Percentiles rank a stretch among this genome's conserved stretches.
These are phyloP conservation scores for Acanthamoeba castellanii DNA, from an alignment of 208 protist genomes.

Conservation along the genomic window DNA sequence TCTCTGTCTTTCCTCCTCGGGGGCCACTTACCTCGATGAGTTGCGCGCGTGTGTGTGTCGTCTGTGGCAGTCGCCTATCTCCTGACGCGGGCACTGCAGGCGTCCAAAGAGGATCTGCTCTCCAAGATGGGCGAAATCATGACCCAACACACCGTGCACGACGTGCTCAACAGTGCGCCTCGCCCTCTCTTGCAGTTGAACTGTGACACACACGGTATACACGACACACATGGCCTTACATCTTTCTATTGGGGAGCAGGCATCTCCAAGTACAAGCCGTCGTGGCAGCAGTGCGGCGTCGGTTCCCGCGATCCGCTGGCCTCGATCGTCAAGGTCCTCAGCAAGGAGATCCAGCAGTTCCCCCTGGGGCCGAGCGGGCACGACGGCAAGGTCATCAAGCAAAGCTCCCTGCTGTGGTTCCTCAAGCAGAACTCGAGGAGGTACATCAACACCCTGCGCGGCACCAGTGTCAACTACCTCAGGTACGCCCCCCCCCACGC, in stretches of 20 bases:
- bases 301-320: neutral
- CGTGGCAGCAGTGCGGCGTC: neutral
- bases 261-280: conserved; percentile 27
- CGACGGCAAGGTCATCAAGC: neutral
- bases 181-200: neutral
- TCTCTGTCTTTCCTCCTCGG: neutral
- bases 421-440: conserved; percentile 25
- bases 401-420: conserved; percentile 39
- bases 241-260: conserved; percentile 8
- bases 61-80: neutral
- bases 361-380: neutral
- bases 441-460: conserved; percentile 10
- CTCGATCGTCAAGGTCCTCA: neutral
- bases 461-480: conserved; percentile 34
- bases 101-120: conserved; percentile 9
- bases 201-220: neutral
- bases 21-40: neutral
- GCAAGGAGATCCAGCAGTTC: conserved; percentile 42
- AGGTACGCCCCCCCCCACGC: neutral
- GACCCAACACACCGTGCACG: neutral
- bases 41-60: neutral
- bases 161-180: conserved; percentile 29
- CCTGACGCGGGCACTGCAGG: conserved; percentile 6
- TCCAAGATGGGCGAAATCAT: conserved; percentile 50
- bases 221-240: neutral